Base-by-base conservation (phyloP, 2,329 filamentous ascomycete genomes). In the Chrysoporthe cubensis region DNA sequence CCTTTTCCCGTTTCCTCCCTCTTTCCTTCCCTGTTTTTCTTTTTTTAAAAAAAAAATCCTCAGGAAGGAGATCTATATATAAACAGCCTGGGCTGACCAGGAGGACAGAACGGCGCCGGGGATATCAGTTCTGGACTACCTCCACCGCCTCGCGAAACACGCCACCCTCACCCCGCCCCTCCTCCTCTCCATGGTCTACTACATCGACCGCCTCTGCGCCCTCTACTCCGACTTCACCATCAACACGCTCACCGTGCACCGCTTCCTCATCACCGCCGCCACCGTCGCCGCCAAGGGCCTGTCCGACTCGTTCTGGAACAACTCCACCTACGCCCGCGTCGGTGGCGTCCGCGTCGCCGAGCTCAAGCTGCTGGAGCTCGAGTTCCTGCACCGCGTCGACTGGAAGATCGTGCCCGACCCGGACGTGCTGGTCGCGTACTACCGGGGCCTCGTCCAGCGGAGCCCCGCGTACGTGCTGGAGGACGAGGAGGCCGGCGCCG, bases 101-200 rank as follows among this genome's bases (percentile, higher is more conserved):
- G 18, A 34, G 34, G 9, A 63, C 64, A 87, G 85, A 71, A 88
- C 86, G 3, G 80, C 96, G 1, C 96, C 96, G 8, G 94, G 92
- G 64, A 99, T 99, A 69, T 97, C 94, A 37, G 95, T 99, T 43
- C 85, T 91, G 70, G 96, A 99, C 78, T 99, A 99, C 77, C 86
- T 99, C 46, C 92, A 96, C 75, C 90, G 96, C 71, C 85, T 99
- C 67, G 96, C 96, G 34, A 93, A 94, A 68, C 96, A 99, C 77
- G 96, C 96, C 37, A 97, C 95, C 0, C 85, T 99, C 3, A 94
- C 93, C 7, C 94, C 96, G 14, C 95, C 96, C 0, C 91, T 99
- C 62, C 85, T 99, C n/a, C 87, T 99, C 46, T 96, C 94, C 73
- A 98, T 99, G 93, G 96, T 99, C 67, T 99, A 96, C 77, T 99